Evolutionary conservation across 2,329 filamentous ascomycete species (phyloP), one percentile per base, ranked within the genome.

Genomic region (Metarhizium humberi): DNA sequence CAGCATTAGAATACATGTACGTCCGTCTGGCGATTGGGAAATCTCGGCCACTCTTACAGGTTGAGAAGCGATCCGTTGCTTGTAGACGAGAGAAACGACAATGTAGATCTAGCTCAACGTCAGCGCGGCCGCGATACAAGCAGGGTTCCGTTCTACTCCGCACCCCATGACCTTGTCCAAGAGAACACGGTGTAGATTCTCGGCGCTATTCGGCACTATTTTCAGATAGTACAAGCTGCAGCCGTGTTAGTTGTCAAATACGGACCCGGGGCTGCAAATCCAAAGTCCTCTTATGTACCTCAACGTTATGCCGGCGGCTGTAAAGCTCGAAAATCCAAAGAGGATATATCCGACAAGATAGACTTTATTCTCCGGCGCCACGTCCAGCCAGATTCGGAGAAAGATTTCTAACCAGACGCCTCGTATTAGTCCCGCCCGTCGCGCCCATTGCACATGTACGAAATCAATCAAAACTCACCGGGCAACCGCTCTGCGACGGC

Each of bases 161-260:
- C 32, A 54, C 52, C 32, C 20, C 34, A 50, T 50, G 34, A 54
- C 52, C 18, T 34, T 54, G 30, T 54, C 34, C 20, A 54, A 18
- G 6, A 54, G 36, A 34, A 16, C 11, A 7, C 46, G 34, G 18
- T 54, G 52, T 11, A 54, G 16, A 5, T 30, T 54, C 49, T 54
- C 34, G 8, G 52, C 42, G 6, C 45, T n/a, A 16, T 50, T 18
- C 20, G 52, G 46, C 8, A 54, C 52, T 1, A 54, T 54, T 49
- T 32, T 49, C 2, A 54, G 34, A 48, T 16, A 50, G 36, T 29
- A 54, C 5, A 54, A 16, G 18, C 46, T 54, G 14, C 13, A 16
- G 14, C 18, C 6, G 10, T 30, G 38, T 52, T 42, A 52, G 50
- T 20, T 18, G 2, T 34, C 10, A 34, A 8, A 34, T 34, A 34